Evolutionary conservation across 164 flowering plant genomes (phyloP).

Genomic region (Tetrastigma voinierianum): DNA sequence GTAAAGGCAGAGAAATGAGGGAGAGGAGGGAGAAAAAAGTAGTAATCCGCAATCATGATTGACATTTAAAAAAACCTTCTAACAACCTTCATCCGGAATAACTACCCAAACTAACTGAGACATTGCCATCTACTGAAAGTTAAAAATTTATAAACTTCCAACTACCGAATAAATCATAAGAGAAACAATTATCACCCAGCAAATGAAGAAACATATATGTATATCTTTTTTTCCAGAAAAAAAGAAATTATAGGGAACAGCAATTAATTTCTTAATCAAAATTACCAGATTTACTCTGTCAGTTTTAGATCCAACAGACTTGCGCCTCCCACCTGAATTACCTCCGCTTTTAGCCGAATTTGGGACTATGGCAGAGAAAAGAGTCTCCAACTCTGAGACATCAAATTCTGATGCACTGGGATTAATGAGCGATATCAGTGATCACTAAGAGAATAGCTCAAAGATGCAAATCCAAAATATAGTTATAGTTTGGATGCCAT

Average conservation of each 20-base stretch:
- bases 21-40: no score
- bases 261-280: background rate
- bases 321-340: slow-evolving; percentile 65
- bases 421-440: slow-evolving; percentile 15
- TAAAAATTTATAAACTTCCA: background rate
- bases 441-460: background rate
- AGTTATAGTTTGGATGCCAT: background rate
- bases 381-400: slow-evolving; percentile 86
- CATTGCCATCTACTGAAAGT: slow-evolving; percentile 4
- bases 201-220: background rate
- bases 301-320: slow-evolving; percentile 76
- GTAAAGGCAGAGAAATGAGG: background rate
- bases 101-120: background rate
- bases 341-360: slow-evolving; percentile 58
- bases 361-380: slow-evolving; percentile 80
- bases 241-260: background rate
- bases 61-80: background rate
- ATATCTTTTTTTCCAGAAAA: background rate
- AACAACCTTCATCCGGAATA: background rate
- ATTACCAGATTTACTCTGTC: slow-evolving; percentile 85
- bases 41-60: background rate
- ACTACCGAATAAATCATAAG: background rate
- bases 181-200: background rate
- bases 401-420: slow-evolving; percentile 88
- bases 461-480: background rate